Base-by-base conservation (phyloP, 2,329 filamentous ascomycete species). In the Thielaviopsis ethacetica region DNA sequence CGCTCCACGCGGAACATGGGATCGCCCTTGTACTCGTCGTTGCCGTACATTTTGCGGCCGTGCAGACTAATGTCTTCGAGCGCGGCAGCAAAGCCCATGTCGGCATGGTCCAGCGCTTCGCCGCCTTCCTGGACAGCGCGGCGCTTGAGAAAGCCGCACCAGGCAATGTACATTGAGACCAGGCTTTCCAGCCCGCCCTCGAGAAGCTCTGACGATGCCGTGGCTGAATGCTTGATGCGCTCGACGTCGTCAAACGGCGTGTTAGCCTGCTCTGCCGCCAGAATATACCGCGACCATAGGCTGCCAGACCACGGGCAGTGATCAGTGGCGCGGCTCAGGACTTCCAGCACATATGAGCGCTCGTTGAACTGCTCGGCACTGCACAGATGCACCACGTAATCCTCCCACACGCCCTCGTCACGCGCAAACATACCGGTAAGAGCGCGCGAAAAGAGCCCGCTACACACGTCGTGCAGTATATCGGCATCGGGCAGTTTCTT, bases 221-320 rank as follows among this genome's bases (percentile, higher is more conserved):
- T 97, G 6, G 93, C 93, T 51, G 84, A 84, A 69, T 96, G 89
- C 71, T 98, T 98, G 69, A 96, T 90, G 49, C 83, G 79, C 65
- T 94, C 88, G 57, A 97, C 88, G 55, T 88, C 85, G 24, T 84
- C 76, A 65, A 95, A 95, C 0, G 85, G 77, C 63, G 84, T 79
- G 38, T 81, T 80, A 62, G 88, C 85, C 53, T 88, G 81, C 71
- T 97, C 93, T 3, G 89, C 87, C 21, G 84, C 85, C 57, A 96
- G 72, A 26, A 98, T 85, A 63, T 91, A 91, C 64, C 91, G 84
- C 6, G 88, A 88, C 93, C 93, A 98, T 6, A 98, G 77, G 27
- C 81, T 78, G 17, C 93, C 93, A 6, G 90, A 94, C 86, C 90
- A 95, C 1, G 93, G 91, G 65, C 91, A 95, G 70, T 97, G 93